phyloP scores from a whole-genome alignment of 768 basidiomycete species.

The Leccinum subtestaceum region DNA sequence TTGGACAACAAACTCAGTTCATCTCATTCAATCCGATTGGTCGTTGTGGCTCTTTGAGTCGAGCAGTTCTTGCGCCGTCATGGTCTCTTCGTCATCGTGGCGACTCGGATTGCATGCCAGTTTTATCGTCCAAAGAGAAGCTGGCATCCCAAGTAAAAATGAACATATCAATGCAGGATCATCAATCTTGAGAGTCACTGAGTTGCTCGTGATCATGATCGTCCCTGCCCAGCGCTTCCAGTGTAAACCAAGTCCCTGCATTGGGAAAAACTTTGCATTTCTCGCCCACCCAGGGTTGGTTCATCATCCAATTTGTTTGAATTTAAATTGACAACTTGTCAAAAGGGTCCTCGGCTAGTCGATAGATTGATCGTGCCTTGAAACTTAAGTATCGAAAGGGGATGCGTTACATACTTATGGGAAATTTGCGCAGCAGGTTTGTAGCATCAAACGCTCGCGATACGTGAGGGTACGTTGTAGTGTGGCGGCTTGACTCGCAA shows the following conservation, averaged over 20 bases:
- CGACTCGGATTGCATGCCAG: slow-evolving; percentile 9
- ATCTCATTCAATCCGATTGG: background rate
- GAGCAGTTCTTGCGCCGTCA: slow-evolving; percentile 17
- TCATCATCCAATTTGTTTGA: background rate
- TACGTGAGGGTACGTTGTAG: background rate
- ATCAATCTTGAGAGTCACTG: slow-evolving; percentile 1
- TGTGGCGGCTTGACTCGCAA: background rate
- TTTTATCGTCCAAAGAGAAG: slow-evolving; percentile 8
- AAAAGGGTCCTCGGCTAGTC: background rate
- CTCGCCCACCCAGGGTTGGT: background rate
- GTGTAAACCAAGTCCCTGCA: background rate
- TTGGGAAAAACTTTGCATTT: background rate
- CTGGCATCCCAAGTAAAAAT: background rate
- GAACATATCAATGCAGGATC: slow-evolving; percentile 15
- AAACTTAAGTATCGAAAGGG: background rate
- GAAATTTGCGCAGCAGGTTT: background rate
- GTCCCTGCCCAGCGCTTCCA: background rate
- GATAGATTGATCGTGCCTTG: background rate
- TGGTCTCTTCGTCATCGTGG: slow-evolving; percentile 22
- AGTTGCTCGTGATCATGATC: background rate
- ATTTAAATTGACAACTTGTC: background rate
- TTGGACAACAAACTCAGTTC: background rate
- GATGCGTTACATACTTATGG: background rate
- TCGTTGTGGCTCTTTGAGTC: background rate
- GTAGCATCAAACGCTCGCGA: background rate